These are phyloP conservation scores for Diutina rugosa DNA, from an alignment of 1,139 yeast genomes.

Conservation along the genomic window DNA sequence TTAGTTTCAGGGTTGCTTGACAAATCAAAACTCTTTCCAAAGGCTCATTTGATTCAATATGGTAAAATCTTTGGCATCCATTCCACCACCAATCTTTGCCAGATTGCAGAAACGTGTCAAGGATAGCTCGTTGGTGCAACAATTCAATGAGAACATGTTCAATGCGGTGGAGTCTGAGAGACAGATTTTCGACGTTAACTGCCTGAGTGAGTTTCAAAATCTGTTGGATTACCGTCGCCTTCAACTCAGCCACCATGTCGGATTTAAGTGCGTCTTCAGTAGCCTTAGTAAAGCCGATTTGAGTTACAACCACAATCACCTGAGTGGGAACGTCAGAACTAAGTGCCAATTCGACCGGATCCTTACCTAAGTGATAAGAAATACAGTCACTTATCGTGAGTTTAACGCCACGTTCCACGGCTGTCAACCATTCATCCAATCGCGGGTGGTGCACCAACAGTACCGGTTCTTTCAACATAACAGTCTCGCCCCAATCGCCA, in stretches of 20 bases:
- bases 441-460: constrained; percentile 27
- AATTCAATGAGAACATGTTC: constrained; percentile 41
- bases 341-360: background rate
- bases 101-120: constrained; percentile 11
- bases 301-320: constrained; percentile 41
- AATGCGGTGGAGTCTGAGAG: background rate
- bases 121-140: constrained; percentile 44
- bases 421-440: constrained; percentile 52
- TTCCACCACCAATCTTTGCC: constrained; percentile 26
- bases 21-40: constrained; percentile 21
- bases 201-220: background rate
- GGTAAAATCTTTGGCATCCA: constrained; percentile 40
- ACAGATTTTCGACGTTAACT: background rate
- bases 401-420: constrained; percentile 43
- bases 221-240: background rate
- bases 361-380: background rate
- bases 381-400: constrained; percentile 30
- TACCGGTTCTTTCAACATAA: constrained; percentile 33
- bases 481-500: constrained; percentile 54
- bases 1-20: constrained; percentile 40
- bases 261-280: constrained; percentile 19
- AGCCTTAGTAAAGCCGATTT: constrained; percentile 40
- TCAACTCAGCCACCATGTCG: background rate
- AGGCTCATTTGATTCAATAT: constrained; percentile 13
- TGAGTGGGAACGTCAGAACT: constrained; percentile 38